Evolutionary conservation across 805 yeast genomes (phyloP).

Genomic region (Saccharomycopsis sp.): DNA sequence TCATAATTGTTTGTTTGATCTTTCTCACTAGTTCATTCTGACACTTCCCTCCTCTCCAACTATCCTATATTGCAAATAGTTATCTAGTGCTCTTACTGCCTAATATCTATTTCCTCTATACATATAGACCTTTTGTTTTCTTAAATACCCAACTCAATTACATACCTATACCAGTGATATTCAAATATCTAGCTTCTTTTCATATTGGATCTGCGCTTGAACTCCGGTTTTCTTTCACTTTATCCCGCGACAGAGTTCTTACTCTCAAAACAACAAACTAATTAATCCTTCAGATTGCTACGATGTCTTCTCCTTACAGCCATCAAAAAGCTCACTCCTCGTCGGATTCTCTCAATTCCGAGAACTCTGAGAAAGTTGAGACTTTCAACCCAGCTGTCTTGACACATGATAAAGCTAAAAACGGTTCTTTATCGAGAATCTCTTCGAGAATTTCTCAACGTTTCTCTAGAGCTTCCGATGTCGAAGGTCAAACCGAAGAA

Average conservation of each 20-base stretch:
- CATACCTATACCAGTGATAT: neutral
- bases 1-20: neutral
- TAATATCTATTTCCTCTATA: neutral
- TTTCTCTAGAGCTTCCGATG: constrained; percentile 9
- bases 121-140: neutral
- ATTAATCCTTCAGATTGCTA: neutral
- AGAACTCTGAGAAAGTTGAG: neutral
- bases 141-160: neutral
- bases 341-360: constrained; percentile 2
- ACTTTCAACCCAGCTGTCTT: neutral
- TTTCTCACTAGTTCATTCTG: neutral
- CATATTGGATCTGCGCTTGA: neutral
- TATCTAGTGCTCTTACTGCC: no score
- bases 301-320: neutral
- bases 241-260: neutral
- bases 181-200: neutral
- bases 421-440: constrained; percentile 2
- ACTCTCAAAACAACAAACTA: neutral
- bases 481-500: constrained; percentile 18
- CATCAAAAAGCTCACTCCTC: neutral
- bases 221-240: neutral
- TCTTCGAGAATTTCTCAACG: constrained; percentile 9
- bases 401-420: neutral
- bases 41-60: neutral
- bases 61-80: neutral